Base-by-base conservation (phyloP, 345 rosid species). In the Pseudoturritis turrita region DNA sequence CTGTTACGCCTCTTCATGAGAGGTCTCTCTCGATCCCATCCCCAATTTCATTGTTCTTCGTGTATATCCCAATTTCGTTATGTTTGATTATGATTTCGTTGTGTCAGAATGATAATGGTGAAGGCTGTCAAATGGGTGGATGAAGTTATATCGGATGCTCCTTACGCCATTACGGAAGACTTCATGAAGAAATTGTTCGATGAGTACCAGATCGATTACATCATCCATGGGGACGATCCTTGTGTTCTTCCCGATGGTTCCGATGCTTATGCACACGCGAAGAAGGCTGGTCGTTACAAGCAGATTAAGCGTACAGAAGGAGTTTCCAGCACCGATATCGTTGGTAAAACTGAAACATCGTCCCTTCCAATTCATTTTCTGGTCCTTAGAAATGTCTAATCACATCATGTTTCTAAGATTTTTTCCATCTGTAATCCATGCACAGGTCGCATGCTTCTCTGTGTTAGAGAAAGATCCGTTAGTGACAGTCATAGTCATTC, bases 281-380 rank as follows among this genome's bases (percentile, higher is more conserved):
- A 90, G 86, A 85, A 81, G 60, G 98, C 84, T 46, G 92, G 97
- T 28, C 90, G 92, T 25, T 93, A 90, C 90, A 90, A 89, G 89
- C 97, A 93, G 83, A 93, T 93, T 52, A 93, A 90, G 78, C 96
- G 98, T 31, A 93, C 98, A 0, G 98, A 93, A 86, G 98, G 98
- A 4, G 98, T 93, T 69, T 93, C 98, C 58, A 93, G 98, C 86
- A 93, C 98, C 14, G 98, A 93, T 84, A 93, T 93, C 86, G 90
- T 93, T 81, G 98, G 98, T 93, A 88, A 77, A 9, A n/a, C n/a
- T 14, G 61, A 0, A 22, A 15, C 54, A 43, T 12, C 14, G 7
- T 33, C 56, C 23, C 40, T 59, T 63, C 64, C 5, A 4, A 33
- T 54, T 71, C 17, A 3, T 17, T 55, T n/a, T n/a, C n/a, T n/a